Evolutionary conservation across 2,329 filamentous ascomycete genomes (phyloP).

Genomic region (Paramyrothecium roridum): DNA sequence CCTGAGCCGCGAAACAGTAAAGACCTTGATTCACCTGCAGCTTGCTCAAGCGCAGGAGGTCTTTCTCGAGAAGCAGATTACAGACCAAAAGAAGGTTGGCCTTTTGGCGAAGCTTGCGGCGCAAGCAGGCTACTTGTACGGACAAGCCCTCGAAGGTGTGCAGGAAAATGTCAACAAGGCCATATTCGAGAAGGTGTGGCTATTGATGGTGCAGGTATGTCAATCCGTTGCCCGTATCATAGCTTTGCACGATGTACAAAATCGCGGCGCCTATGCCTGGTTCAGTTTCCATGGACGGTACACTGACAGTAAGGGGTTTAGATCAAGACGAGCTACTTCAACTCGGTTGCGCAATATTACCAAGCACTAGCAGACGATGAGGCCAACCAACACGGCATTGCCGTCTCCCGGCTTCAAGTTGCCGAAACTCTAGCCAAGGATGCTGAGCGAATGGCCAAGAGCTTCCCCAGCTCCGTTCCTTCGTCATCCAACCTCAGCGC

Average conservation of each 20-base stretch:
- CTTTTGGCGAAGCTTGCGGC: constrained; percentile 90
- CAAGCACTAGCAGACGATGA: constrained; percentile 91
- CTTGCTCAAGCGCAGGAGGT: constrained; percentile 96
- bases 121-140: constrained; percentile 84
- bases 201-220: constrained; percentile 72
- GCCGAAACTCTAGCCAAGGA: constrained; percentile 78
- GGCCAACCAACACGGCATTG: constrained; percentile 79
- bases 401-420: constrained; percentile 77
- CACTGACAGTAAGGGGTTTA: constrained; percentile 24
- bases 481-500: constrained; percentile 78
- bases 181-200: constrained; percentile 93
- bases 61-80: constrained; percentile 93
- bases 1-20: constrained; percentile 90
- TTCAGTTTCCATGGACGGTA: not conserved
- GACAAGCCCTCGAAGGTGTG: constrained; percentile 82
- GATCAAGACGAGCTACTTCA: constrained; percentile 79
- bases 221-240: not conserved
- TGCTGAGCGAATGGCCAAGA: constrained; percentile 70
- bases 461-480: constrained; percentile 77
- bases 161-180: constrained; percentile 90
- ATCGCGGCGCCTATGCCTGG: not conserved
- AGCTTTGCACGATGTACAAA: not conserved
- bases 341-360: constrained; percentile 87
- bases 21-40: constrained; percentile 88
- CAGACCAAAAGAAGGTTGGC: constrained; percentile 88